Evolutionary conservation across 768 basidiomycete genomes (phyloP), one percentile per base, ranked within the genome.

Genomic region (Tremella yokohamensis): DNA sequence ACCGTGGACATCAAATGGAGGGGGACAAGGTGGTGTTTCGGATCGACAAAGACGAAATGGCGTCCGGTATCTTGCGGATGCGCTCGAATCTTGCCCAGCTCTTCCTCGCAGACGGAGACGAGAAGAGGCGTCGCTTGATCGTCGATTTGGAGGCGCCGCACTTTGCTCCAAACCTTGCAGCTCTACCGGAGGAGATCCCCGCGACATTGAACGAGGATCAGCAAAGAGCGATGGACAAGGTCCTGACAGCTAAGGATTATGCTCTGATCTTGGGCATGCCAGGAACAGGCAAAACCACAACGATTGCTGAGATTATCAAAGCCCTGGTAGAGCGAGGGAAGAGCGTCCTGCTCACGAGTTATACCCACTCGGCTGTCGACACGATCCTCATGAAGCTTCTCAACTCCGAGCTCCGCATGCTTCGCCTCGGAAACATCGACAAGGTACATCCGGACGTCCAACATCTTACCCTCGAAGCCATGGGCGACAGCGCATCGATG

Each of bases 281-380:
- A 8, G 96, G 96, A 0, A 98, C 94, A 3, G 75, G 96, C 8
- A 99, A 99, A 78, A 96, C 94, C 42, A 94, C 91, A 0, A 88
- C 96, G 3, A 88, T 96, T 60, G 90, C 89, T 0, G 86, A 89
- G 29, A 82, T 96, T 49, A 92, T 98, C 70, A 82, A 84, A 66
- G 82, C 82, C 49, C 78, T 98, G 13, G 90, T 92, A 1, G 81
- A 77, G 39, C 79, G 84, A 77, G 89, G 90, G 7, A 93, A 96
- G 80, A 88, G 83, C 0, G 89, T 98, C 4, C 78, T 99, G 22
- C 77, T 98, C 60, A 88, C 88, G 7, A 89, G 89, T 45, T 96
- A 97, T 74, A 99, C 96, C 1, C 96, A 99, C 79, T 96, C 93
- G 13, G 94, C 96, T 0, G 96, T 99, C 47, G 96, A 99, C 66